A percentile compares a stretch with the other conserved stretches of the same genome.
Evolutionary conservation across 176 grass and related monocot species (phyloP).

Genomic region (Raddia distichophylla): DNA sequence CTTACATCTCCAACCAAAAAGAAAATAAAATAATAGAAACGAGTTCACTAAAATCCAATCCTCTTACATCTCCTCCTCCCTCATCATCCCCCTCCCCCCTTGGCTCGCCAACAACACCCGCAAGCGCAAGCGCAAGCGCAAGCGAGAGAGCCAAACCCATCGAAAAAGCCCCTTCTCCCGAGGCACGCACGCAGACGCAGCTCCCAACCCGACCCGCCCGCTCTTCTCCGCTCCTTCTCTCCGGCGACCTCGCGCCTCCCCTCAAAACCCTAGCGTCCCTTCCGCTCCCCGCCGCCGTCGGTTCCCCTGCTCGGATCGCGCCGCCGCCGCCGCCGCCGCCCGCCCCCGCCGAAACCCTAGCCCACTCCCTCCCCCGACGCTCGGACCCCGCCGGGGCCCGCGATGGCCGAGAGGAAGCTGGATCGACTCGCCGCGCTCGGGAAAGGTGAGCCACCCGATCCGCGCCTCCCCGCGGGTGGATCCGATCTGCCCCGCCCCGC

Average conservation of each 20-base stretch:
- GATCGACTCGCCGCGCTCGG: slow-evolving; percentile 67
- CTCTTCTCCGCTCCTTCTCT: slow-evolving; percentile 30
- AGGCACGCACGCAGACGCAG: background rate
- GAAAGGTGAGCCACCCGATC: slow-evolving; percentile 66
- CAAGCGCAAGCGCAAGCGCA: background rate
- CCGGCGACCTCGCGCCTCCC: slow-evolving; percentile 41
- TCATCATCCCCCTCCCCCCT: slow-evolving; percentile 13
- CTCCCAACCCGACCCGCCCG: slow-evolving; percentile 31
- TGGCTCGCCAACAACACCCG: background rate
- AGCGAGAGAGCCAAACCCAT: background rate
- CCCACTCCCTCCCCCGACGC: slow-evolving; percentile 21
- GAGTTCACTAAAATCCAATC: slow-evolving; percentile 34
- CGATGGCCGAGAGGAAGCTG: slow-evolving; percentile 82
- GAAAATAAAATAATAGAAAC: background rate
- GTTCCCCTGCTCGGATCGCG: background rate
- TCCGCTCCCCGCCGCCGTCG: background rate
- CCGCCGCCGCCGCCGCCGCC: background rate
- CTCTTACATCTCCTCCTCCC: slow-evolving; percentile 6
- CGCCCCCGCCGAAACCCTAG: slow-evolving; percentile 65
- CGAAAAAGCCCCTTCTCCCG: slow-evolving; percentile 3
- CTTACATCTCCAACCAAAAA: background rate
- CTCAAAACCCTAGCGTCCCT: slow-evolving; percentile 63
- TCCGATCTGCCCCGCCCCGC: slow-evolving; percentile 42
- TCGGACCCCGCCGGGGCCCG: slow-evolving; percentile 45
- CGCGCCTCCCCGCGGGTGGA: slow-evolving; percentile 27